Evolutionary conservation across 495 filamentous ascomycete genomes (phyloP), one percentile per base, ranked within the genome.

Genomic region (Penicillium simplicissimum): DNA sequence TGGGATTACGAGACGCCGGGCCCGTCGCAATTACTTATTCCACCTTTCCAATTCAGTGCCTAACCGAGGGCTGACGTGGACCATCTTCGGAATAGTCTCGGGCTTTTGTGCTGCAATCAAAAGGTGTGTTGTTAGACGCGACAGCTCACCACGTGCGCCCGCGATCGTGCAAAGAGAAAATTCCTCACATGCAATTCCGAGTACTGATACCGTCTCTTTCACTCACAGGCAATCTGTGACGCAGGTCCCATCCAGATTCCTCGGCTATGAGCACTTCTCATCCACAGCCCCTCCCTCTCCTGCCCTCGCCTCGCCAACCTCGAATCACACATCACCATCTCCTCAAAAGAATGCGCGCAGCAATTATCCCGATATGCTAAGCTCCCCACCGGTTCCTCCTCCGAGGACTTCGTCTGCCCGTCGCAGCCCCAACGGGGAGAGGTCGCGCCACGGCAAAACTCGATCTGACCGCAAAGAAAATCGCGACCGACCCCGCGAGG

Each of bases 191-290:
- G 45, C 14, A 31, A n/a, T 35, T 37, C 48, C 43, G 28, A 28
- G 53, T 67, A 62, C 74, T 78, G 65, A 77, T 55, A 57, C 19
- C 38, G 6, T 31, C 48, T 38, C 57, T 56, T 58, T 5, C 45
- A 8, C 21, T 5, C 57, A 36, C 63, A 81, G 73, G 66, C 61
- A 61, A 62, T 66, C 54, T 67, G 48, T 66, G 55, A 65, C 62
- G 61, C 67, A 58, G 67, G 72, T 64, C 67, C 62, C 63, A 57
- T 70, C 57, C 76, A 74, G 71, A 64, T 72, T 75, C 64, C 67
- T 73, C 68, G 73, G 73, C 77, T 74, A 81, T 81, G 79, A 80
- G 67, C 74, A 71, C 73, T 69, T 64, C 73, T 45, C 70, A 58
- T 67, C 67, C 71, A 61, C 74, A 73, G 67, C 65, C 73, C 49